phyloP scores from a whole-genome alignment of 495 filamentous ascomycete species.

The Penicillium lividum region DNA sequence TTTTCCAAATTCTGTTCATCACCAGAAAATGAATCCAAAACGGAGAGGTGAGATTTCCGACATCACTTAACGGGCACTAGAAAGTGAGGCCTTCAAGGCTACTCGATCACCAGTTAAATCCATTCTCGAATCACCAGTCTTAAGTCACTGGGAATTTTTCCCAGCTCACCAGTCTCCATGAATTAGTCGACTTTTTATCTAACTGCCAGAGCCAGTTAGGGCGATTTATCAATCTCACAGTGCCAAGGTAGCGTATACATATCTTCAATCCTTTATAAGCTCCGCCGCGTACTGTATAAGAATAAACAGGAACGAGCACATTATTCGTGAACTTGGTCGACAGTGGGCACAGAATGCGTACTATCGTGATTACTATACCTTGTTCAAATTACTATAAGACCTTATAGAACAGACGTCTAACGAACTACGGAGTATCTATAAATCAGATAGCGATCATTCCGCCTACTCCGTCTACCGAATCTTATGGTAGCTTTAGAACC shows the following conservation, averaged over 20 bases:
- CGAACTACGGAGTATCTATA: neutral
- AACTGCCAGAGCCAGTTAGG: neutral
- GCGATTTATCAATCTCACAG: neutral
- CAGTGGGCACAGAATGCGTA: slow-evolving; percentile 6
- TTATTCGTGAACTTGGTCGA: slow-evolving; percentile 5
- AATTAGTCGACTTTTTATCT: neutral
- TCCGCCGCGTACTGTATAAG: neutral
- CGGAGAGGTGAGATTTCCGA: neutral
- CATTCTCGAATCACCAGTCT: neutral
- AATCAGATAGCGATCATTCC: neutral
- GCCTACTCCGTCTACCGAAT: neutral
- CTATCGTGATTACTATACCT: slow-evolving; percentile 9
- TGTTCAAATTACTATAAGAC: slow-evolving; percentile 11
- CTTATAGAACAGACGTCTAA: neutral
- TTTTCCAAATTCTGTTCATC: neutral
- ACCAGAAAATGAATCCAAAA: neutral
- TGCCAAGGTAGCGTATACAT: neutral
- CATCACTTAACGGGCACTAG: neutral
- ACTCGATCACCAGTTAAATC: neutral
- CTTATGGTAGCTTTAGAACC: neutral
- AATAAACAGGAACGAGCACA: slow-evolving; percentile 6
- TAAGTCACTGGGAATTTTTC: neutral
- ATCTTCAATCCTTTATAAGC: neutral
- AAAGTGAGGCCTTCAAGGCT: neutral
- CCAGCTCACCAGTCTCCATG: neutral